Conservation (phyloP, 2,329 filamentous ascomycete species). For the Chalaropsis thielavioides region DNA sequence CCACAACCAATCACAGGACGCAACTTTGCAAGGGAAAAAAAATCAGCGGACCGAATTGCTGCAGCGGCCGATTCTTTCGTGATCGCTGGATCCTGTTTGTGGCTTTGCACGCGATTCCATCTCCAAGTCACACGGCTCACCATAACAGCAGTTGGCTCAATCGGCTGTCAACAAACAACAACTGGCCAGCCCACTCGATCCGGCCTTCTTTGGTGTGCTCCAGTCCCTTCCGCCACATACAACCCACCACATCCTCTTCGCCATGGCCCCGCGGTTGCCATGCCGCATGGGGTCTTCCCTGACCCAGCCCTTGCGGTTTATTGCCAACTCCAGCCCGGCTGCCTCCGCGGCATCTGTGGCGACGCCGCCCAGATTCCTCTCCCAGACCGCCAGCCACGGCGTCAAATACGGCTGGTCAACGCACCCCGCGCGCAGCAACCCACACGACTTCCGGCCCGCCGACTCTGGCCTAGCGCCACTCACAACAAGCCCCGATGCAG, state of each 20-base stretch:
- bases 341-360: not conserved
- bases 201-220: not conserved
- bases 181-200: not conserved
- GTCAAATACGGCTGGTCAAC: slow-evolving; percentile 50
- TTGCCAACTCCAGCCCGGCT: not conserved
- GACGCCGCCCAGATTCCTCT: slow-evolving; percentile 20
- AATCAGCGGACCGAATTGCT: not conserved
- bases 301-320: not conserved
- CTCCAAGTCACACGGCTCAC: not conserved
- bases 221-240: not conserved
- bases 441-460: slow-evolving; percentile 46
- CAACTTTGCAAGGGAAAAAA: not conserved
- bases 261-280: slow-evolving; percentile 14
- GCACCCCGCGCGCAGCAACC: slow-evolving; percentile 36
- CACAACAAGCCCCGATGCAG: slow-evolving; percentile 45
- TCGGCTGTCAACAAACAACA: not conserved
- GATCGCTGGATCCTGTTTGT: not conserved
- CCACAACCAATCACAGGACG: slow-evolving; percentile 10
- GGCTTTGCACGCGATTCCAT: not conserved
- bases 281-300: slow-evolving; percentile 12
- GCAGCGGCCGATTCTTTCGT: not conserved
- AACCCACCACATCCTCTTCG: not conserved
- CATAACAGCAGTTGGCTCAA: not conserved
- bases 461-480: slow-evolving; percentile 41
- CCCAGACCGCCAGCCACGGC: slow-evolving; percentile 34